Conservation (phyloP, 106 monocot genomes). For the Allium fistulosum region DNA sequence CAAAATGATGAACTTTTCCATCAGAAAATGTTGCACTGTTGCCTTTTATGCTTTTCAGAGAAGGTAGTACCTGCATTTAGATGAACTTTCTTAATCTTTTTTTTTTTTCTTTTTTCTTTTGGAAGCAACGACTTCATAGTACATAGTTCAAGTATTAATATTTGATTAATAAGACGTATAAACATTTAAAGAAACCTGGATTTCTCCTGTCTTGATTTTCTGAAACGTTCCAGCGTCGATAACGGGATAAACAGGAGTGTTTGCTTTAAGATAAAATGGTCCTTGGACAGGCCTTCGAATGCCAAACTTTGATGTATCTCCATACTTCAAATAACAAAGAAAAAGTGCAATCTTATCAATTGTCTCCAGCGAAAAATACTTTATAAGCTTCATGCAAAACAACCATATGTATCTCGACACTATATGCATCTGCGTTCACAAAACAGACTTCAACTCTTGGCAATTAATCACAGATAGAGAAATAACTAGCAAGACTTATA, state of each 20-base stretch:
- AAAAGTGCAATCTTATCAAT: constrained; percentile 32
- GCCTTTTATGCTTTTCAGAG: constrained; percentile 18
- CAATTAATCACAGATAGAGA: not conserved
- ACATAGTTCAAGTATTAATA: no score
- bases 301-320: constrained; percentile 37
- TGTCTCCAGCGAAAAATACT: constrained; percentile 9
- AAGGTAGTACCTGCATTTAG: constrained; percentile 22
- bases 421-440: constrained; percentile 37
- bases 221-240: constrained; percentile 35
- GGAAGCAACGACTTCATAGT: not conserved
- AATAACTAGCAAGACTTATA: not conserved
- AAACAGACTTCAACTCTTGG: not conserved
- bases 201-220: constrained; percentile 40
- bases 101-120: no score
- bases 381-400: constrained; percentile 11
- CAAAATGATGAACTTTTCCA: constrained; percentile 19
- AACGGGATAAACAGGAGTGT: constrained; percentile 25
- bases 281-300: constrained; percentile 36
- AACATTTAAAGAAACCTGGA: constrained; percentile 7
- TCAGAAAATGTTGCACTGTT: constrained; percentile 28
- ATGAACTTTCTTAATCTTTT: not conserved
- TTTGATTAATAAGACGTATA: not conserved
- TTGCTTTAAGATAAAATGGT: constrained; percentile 25
- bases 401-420: constrained; percentile 37
- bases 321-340: constrained; percentile 29